Conservation (phyloP, 2,329 filamentous ascomycete species). For the Pseudogymnoascus sp. region DNA sequence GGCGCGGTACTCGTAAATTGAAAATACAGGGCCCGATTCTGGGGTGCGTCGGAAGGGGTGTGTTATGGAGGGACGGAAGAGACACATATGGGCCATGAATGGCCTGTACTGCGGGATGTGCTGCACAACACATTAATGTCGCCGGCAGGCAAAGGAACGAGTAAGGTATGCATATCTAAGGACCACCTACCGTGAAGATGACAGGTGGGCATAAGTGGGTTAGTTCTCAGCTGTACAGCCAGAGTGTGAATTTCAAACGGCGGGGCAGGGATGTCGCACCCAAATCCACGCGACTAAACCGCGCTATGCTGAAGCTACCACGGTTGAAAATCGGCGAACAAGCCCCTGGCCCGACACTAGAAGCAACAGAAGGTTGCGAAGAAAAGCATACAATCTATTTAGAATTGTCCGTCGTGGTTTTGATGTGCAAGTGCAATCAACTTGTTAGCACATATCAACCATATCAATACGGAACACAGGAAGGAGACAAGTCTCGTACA, state of each 20-base stretch:
- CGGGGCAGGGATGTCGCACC: neutral
- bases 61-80: neutral
- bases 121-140: constrained; percentile 8
- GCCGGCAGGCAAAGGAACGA: neutral
- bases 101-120: neutral
- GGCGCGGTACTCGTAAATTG: constrained; percentile 7
- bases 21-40: neutral
- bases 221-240: constrained; percentile 4
- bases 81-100: neutral
- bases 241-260: constrained; percentile 8
- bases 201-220: neutral
- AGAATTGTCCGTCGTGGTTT: neutral
- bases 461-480: neutral
- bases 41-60: constrained; percentile 1
- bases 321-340: constrained; percentile 7
- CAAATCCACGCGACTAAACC: neutral
- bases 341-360: neutral
- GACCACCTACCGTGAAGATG: neutral
- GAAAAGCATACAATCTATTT: constrained; percentile 4
- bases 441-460: neutral
- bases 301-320: neutral
- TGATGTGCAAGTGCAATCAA: neutral
- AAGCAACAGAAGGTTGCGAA: constrained; percentile 3
- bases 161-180: neutral
- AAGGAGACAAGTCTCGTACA: neutral